Conservation (phyloP, 2,329 filamentous ascomycete species). For the Fusarium nelsonii region DNA sequence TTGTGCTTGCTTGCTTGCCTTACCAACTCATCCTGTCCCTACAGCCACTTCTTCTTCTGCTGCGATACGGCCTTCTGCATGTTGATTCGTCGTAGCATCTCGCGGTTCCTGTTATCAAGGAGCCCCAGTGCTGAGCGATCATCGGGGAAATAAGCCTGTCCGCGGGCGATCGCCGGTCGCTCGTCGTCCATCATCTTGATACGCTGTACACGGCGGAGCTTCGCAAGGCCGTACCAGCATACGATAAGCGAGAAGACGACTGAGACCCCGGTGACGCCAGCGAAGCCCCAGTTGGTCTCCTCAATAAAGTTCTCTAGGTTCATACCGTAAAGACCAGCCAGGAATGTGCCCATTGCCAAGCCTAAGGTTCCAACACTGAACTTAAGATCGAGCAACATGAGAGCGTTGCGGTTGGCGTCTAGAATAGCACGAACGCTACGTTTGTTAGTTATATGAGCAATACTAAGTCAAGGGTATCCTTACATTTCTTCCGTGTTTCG, state of each 20-base stretch:
- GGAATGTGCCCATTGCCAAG: constrained; percentile 93
- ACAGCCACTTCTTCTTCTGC: constrained; percentile 54
- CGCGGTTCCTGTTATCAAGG: constrained; percentile 66
- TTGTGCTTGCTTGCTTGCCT: background rate
- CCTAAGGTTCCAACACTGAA: constrained; percentile 95
- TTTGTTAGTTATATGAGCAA: constrained; percentile 36
- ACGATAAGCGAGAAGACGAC: constrained; percentile 80
- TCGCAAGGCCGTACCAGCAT: constrained; percentile 84
- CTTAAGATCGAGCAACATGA: constrained; percentile 97
- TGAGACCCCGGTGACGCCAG: constrained; percentile 77
- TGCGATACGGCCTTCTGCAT: constrained; percentile 59
- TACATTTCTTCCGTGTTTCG: constrained; percentile 99
- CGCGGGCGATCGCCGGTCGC: constrained; percentile 55
- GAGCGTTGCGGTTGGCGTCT: constrained; percentile 96
- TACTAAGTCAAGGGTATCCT: constrained; percentile 50
- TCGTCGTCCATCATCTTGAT: constrained; percentile 80
- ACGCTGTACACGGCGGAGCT: constrained; percentile 86
- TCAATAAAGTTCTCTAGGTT: constrained; percentile 99
- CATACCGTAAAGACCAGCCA: constrained; percentile 99
- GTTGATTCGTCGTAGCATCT: constrained; percentile 66
- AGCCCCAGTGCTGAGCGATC: constrained; percentile 60
- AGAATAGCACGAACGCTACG: constrained; percentile 91
- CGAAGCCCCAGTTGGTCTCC: constrained; percentile 89
- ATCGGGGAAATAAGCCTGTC: constrained; percentile 55
- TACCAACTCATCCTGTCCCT: constrained; percentile 4